Evolutionary conservation across 768 basidiomycete genomes (phyloP).

Genomic region (Lanmaoa pseudosensibilis): DNA sequence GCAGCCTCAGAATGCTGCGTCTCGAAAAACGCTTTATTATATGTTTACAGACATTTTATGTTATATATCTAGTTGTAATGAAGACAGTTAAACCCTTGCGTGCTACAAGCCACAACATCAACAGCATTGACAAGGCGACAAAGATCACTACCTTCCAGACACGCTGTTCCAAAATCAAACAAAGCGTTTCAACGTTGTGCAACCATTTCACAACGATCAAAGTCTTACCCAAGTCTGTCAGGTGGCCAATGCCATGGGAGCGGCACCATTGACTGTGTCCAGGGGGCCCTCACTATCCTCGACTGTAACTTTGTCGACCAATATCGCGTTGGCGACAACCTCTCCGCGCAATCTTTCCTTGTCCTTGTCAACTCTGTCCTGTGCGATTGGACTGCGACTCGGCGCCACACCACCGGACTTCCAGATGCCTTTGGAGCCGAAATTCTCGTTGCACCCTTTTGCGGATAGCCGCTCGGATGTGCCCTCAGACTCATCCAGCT

Average conservation of each 20-base stretch:
- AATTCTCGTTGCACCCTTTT: slow-evolving; percentile 43
- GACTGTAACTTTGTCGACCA: slow-evolving; percentile 39
- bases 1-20: neutral
- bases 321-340: slow-evolving; percentile 34
- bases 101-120: slow-evolving; percentile 26
- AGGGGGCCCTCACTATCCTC: slow-evolving; percentile 24
- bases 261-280: slow-evolving; percentile 13
- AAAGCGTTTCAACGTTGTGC: slow-evolving; percentile 1
- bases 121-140: slow-evolving; percentile 34
- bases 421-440: slow-evolving; percentile 37
- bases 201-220: neutral
- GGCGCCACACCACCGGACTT: slow-evolving; percentile 13
- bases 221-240: slow-evolving; percentile 26
- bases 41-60: slow-evolving; percentile 39
- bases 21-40: slow-evolving; percentile 29
- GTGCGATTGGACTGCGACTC: slow-evolving; percentile 19
- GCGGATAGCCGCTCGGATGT: slow-evolving; percentile 48
- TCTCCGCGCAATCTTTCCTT: slow-evolving; percentile 38
- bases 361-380: slow-evolving; percentile 31
- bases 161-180: slow-evolving; percentile 11
- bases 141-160: slow-evolving; percentile 7
- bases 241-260: slow-evolving; percentile 26
- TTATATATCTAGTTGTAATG: slow-evolving; percentile 34
- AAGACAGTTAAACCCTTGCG: slow-evolving; percentile 24
- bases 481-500: slow-evolving; percentile 47